Evolutionary conservation across 495 filamentous ascomycete species (phyloP).

Genomic region (Penicillium nucicola): DNA sequence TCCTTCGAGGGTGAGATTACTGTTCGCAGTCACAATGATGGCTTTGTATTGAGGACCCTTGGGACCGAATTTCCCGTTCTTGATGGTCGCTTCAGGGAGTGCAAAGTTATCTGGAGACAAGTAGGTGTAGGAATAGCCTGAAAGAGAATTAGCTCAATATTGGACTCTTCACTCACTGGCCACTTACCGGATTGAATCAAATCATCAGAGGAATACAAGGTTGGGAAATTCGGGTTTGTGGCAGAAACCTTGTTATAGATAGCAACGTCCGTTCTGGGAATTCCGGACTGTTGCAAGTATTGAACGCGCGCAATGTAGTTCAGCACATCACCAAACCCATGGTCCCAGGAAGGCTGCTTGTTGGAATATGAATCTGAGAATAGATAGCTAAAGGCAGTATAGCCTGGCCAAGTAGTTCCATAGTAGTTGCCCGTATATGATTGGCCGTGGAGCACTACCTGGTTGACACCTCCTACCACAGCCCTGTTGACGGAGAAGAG

Average conservation of each 20-base stretch:
- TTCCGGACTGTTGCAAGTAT: slow-evolving; percentile 35
- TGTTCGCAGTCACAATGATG: slow-evolving; percentile 32
- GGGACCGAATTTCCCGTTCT: slow-evolving; percentile 32
- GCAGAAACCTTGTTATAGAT: slow-evolving; percentile 31
- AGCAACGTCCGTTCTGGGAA: slow-evolving; percentile 40
- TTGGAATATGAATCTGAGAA: slow-evolving; percentile 43
- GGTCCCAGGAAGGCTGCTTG: slow-evolving; percentile 42
- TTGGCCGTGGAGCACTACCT: slow-evolving; percentile 45
- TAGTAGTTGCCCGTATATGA: slow-evolving; percentile 37
- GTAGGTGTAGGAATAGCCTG: slow-evolving; percentile 50
- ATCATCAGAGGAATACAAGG: slow-evolving; percentile 17
- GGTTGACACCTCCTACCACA: slow-evolving; percentile 41
- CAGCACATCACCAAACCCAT: slow-evolving; percentile 33
- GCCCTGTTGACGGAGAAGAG: slow-evolving; percentile 29
- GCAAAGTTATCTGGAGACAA: slow-evolving; percentile 46
- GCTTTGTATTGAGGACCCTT: slow-evolving; percentile 43
- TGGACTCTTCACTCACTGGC: too few species aligned
- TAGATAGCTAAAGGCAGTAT: slow-evolving; percentile 41
- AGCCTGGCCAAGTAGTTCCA: slow-evolving; percentile 47
- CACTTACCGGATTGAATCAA: slow-evolving; percentile 13
- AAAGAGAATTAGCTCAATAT: not conserved
- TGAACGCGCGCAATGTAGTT: slow-evolving; percentile 39
- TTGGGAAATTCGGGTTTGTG: slow-evolving; percentile 11
- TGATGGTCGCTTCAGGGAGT: slow-evolving; percentile 29
- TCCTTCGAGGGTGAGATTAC: slow-evolving; percentile 12